phyloP scores from a whole-genome alignment of 768 basidiomycete genomes.

The Phylloporus sp. region DNA sequence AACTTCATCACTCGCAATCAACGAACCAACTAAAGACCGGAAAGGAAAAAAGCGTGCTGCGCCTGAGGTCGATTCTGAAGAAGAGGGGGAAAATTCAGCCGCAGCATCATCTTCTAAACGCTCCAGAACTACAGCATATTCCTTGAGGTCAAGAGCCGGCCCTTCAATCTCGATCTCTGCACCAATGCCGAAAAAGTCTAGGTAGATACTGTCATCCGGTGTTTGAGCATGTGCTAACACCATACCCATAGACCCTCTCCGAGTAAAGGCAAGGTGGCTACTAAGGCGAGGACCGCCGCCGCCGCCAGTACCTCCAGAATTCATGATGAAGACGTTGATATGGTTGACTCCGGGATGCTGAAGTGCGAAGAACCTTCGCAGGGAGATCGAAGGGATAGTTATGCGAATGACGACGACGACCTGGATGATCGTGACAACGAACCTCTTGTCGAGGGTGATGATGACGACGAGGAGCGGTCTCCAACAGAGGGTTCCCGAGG shows the following conservation, averaged over 20 bases:
- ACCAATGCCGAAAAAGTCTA: slow-evolving; percentile 75
- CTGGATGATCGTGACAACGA: slow-evolving; percentile 49
- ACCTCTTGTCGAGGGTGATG: slow-evolving; percentile 45
- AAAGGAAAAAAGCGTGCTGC: slow-evolving; percentile 94
- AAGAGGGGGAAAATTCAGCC: slow-evolving; percentile 49
- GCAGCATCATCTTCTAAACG: slow-evolving; percentile 57
- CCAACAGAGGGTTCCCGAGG: slow-evolving; percentile 35
- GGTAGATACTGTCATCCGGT: slow-evolving; percentile 36
- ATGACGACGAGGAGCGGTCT: slow-evolving; percentile 38
- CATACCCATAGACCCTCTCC: slow-evolving; percentile 40
- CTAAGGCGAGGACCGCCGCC: slow-evolving; percentile 55
- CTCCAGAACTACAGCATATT: slow-evolving; percentile 57
- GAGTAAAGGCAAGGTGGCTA: slow-evolving; percentile 56
- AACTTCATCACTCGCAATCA: slow-evolving; percentile 55
- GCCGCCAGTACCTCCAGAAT: slow-evolving; percentile 60
- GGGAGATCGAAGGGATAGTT: slow-evolving; percentile 45
- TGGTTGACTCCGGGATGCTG: slow-evolving; percentile 60
- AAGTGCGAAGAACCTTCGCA: slow-evolving; percentile 42
- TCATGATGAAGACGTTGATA: slow-evolving; percentile 72
- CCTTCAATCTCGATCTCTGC: slow-evolving; percentile 38
- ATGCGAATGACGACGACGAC: slow-evolving; percentile 39
- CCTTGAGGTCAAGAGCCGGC: slow-evolving; percentile 58
- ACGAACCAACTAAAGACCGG: slow-evolving; percentile 68
- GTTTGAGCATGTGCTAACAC: slow-evolving; percentile 9
- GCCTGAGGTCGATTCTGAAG: slow-evolving; percentile 65